Evolutionary conservation across 2,329 filamentous ascomycete genomes (phyloP).

Genomic region (Colletotrichum australisinense): DNA sequence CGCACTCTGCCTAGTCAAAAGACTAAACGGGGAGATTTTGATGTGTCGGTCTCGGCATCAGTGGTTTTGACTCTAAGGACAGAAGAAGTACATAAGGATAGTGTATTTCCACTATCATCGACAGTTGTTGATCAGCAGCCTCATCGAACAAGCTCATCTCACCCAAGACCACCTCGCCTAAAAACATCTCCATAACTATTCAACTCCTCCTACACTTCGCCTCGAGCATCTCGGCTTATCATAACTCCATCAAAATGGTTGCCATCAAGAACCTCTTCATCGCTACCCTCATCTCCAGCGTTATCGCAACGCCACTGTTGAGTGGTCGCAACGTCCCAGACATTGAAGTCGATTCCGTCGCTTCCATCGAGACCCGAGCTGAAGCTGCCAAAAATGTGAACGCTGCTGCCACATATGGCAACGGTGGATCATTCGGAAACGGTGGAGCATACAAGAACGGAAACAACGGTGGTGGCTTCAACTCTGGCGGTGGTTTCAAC

Average conservation of each 20-base stretch:
- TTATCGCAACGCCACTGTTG: constrained; percentile 2
- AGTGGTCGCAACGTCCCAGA: not conserved
- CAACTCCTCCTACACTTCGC: not conserved
- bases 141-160: not conserved
- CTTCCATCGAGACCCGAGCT: not conserved
- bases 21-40: not conserved
- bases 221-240: not conserved
- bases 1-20: not conserved
- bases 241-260: constrained; percentile 4
- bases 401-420: not conserved
- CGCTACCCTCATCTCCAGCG: constrained; percentile 4
- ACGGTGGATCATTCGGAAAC: not conserved
- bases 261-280: constrained; percentile 19
- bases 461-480: constrained; percentile 7
- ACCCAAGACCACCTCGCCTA: not conserved
- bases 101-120: not conserved
- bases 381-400: not conserved
- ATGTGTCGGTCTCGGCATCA: not conserved
- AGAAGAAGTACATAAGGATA: not conserved
- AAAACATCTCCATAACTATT: no score
- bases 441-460: not conserved
- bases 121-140: not conserved
- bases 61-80: not conserved
- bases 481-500: not conserved
- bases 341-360: not conserved